Percentiles rank a stretch among this genome's conserved stretches.
These are phyloP conservation scores for Solanum pimpinellifolium DNA, from an alignment of 257 asterid genomes.

Conservation along the genomic window DNA sequence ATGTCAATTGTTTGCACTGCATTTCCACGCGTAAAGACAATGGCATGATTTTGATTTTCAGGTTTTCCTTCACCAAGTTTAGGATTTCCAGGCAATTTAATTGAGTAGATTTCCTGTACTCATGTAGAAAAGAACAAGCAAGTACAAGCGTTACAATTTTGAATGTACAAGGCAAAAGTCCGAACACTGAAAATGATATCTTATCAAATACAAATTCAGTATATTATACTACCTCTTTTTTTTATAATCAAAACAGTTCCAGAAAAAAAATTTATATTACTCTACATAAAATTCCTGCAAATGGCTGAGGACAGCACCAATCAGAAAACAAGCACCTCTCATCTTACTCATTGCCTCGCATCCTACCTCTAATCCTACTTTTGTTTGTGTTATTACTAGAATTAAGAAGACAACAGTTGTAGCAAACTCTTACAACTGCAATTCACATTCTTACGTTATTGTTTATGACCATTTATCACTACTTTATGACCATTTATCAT, in stretches of 20 bases:
- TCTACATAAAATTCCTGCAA: not conserved
- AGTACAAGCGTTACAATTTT: not conserved
- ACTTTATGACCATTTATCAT: not conserved
- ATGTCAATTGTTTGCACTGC: constrained; percentile 98
- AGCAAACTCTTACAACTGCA: not conserved
- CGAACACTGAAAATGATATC: not conserved
- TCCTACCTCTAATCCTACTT: not conserved
- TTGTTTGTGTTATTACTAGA: not conserved
- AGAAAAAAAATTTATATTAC: not conserved
- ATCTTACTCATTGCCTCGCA: not conserved
- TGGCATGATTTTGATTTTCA: constrained; percentile 97
- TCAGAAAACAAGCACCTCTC: not conserved
- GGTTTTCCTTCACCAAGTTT: constrained; percentile 99
- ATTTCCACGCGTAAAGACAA: constrained; percentile 88
- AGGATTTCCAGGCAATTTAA: constrained; percentile 94
- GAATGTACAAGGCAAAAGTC: not conserved
- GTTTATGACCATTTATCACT: not conserved
- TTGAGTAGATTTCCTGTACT: constrained; percentile 83
- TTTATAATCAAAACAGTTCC: not conserved
- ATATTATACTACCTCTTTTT: not conserved
- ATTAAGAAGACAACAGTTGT: not conserved
- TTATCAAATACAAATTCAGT: not conserved
- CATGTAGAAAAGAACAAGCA: not conserved
- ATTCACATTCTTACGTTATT: not conserved
- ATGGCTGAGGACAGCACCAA: not conserved